A percentile compares a stretch with the other conserved stretches of the same genome.
phyloP scores from a whole-genome alignment of 1,284 basidiomycete species.

The Trichosporon asahii region DNA sequence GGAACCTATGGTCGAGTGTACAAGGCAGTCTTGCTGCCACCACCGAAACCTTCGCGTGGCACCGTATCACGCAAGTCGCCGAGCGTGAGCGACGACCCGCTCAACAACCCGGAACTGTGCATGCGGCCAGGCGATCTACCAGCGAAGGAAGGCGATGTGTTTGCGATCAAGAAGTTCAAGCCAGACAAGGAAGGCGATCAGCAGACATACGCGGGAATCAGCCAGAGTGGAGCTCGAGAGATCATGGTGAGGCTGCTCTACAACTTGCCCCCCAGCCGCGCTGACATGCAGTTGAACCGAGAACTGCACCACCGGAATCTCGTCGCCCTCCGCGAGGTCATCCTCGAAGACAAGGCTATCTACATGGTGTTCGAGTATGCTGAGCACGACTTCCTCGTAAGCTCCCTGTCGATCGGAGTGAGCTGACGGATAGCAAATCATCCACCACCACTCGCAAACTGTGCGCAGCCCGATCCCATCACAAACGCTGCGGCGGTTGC shows the following conservation, averaged over 20 bases:
- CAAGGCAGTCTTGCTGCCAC: constrained; percentile 67
- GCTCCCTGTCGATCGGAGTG: constrained; percentile 40
- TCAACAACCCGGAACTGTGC: constrained; percentile 47
- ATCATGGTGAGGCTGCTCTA: constrained; percentile 70
- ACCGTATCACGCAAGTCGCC: constrained; percentile 30
- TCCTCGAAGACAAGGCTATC: constrained; percentile 95
- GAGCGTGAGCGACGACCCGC: constrained; percentile 26
- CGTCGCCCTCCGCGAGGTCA: constrained; percentile 86
- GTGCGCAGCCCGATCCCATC: constrained; percentile 68
- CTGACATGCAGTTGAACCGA: constrained; percentile 70
- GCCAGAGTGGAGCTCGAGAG: constrained; percentile 92
- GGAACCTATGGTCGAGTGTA: constrained; percentile 98
- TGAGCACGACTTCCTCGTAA: constrained; percentile 92
- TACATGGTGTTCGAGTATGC: constrained; percentile 99
- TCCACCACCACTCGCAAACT: constrained; percentile 92
- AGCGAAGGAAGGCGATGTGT: constrained; percentile 62
- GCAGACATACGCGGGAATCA: constrained; percentile 91
- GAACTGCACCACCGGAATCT: constrained; percentile 93
- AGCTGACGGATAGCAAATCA: constrained; percentile 72
- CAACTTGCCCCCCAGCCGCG: background rate
- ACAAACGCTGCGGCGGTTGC: constrained; percentile 83
- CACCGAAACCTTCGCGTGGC: constrained; percentile 31
- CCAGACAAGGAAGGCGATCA: constrained; percentile 97
- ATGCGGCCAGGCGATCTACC: constrained; percentile 59
- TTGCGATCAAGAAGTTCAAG: constrained; percentile 99